Evolutionary conservation across 306 rosid genomes (phyloP).

Genomic region (Acacia crassicarpa): DNA sequence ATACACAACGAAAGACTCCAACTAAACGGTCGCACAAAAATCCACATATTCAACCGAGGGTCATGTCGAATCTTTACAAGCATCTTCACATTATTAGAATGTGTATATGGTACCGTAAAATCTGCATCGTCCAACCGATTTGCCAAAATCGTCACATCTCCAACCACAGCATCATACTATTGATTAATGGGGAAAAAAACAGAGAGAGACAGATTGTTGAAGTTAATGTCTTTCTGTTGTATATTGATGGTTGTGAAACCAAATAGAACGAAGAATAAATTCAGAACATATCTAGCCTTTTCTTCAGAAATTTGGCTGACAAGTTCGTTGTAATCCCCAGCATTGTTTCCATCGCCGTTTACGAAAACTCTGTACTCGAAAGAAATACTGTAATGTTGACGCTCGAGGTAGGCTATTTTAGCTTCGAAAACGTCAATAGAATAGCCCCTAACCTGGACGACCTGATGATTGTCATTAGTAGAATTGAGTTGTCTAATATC

Average conservation of each 20-base stretch:
- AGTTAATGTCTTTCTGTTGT: too few relatives aligned
- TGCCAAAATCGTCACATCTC: background rate
- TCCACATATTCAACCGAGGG: background rate
- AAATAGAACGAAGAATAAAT: background rate
- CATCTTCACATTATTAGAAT: background rate
- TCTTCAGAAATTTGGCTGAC: background rate
- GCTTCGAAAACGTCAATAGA: conserved; percentile 16
- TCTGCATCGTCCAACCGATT: background rate
- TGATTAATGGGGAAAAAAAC: background rate
- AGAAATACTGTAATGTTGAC: background rate
- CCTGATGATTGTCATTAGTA: background rate
- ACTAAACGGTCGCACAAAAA: background rate
- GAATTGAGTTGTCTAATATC: background rate
- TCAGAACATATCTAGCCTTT: background rate
- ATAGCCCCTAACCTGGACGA: conserved; percentile 3
- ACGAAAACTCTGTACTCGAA: conserved; percentile 3
- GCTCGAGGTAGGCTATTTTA: background rate
- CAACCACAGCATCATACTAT: background rate
- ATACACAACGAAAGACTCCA: background rate
- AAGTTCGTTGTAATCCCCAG: background rate
- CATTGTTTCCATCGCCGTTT: background rate
- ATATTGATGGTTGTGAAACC: too few relatives aligned
- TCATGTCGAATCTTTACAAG: background rate
- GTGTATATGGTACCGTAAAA: background rate
- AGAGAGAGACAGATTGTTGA: too few relatives aligned